Conservation (phyloP, 176 grass and related monocot species). For the Dactylis glomerata region DNA sequence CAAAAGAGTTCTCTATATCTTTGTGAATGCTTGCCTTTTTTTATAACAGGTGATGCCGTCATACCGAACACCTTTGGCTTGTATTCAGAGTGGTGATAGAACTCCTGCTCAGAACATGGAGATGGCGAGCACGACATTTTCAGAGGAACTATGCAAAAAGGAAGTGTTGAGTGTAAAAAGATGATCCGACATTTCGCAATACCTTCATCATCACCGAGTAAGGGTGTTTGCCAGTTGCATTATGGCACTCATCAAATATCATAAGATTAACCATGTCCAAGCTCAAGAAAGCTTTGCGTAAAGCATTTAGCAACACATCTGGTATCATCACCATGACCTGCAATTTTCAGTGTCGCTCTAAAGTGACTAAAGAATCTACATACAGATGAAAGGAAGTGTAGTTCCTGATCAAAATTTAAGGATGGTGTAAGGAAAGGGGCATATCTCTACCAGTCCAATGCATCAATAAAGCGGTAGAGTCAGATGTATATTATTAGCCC, state of each 20-base stretch:
- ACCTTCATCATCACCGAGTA: constrained; percentile 93
- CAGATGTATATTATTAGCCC: background rate
- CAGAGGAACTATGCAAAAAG: background rate
- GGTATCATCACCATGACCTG: constrained; percentile 95
- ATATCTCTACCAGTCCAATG: background rate
- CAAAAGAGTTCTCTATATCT: background rate
- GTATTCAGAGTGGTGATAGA: constrained; percentile 51
- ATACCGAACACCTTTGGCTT: constrained; percentile 66
- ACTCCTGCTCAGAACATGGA: constrained; percentile 50
- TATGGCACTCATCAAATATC: constrained; percentile 93
- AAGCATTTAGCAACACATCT: constrained; percentile 73
- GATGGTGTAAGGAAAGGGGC: background rate
- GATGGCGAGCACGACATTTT: constrained; percentile 19
- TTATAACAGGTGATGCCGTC: constrained; percentile 74
- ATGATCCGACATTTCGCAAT: background rate
- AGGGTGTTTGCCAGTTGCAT: constrained; percentile 74
- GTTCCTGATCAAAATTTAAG: background rate
- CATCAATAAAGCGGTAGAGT: background rate
- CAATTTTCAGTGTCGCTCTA: constrained; percentile 11
- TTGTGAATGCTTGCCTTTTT: constrained; percentile 48
- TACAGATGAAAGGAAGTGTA: background rate
- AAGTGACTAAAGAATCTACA: constrained; percentile 22
- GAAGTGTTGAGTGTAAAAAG: background rate
- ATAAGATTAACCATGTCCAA: constrained; percentile 63
- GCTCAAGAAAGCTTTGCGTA: constrained; percentile 72